Base-by-base conservation (phyloP, 345 rosid genomes). In the Murraya paniculata region DNA sequence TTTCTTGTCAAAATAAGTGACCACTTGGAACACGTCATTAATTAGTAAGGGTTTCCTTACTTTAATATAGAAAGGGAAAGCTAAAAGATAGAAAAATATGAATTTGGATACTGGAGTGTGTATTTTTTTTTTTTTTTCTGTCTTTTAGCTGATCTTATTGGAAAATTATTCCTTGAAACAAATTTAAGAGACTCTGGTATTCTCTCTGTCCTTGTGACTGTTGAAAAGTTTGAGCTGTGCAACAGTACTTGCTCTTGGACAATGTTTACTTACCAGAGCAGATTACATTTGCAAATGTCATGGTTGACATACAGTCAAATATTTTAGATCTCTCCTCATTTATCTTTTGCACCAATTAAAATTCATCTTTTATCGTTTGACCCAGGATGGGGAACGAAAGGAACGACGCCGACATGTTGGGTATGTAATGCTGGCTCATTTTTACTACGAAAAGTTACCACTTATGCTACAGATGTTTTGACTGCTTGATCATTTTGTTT, bases 341-440 rank as follows among this genome's bases (percentile, higher is more conserved):
- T 68, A 25, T 33, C 10, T 5, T 14, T 55, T 35, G 41, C 24
- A 62, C 57, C 61, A 53, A 7, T 27, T 39, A 36, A 82, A 38
- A 28, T 28, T 70, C 48, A 16, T 60, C 36, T 33, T 69, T 80
- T 61, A 25, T 22, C 41, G 70, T 76, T 30, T 68, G 50, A 76
- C 82, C 48, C 80, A 94, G 97, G 95, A 84, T 78, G 83, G 82
- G 77, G 74, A 79, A 70, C 50, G 83, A 72, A 88, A 73, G 84
- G 84, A 80, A 68, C 50, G 87, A 14, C 84, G 58, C 57, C 89
- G 94, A 73, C 83, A 59, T 57, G 77, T 86, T 21, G 98, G 99
- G 98, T 95, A 87, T 71, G 94, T 71, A 53, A 73, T 18, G 59
- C 73, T 36, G 19, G 16, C n/a, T 61, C 35, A 53, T 77, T 13